Conservation (phyloP, 2,329 filamentous ascomycete species). For the Cryphonectria naterciae region DNA sequence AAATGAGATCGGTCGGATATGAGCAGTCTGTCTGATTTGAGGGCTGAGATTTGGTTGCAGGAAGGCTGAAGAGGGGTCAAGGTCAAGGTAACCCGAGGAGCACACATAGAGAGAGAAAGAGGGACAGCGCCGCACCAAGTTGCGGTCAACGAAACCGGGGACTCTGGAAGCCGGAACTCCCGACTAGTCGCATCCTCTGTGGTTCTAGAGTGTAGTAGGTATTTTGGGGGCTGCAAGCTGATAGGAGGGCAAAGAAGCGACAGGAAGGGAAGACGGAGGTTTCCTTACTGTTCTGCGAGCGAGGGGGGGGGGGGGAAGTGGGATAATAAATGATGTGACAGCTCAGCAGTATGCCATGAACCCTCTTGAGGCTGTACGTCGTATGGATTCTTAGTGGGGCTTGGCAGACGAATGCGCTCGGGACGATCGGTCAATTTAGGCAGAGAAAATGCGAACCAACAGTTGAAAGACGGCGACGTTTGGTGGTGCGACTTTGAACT, state of each 20-base stretch:
- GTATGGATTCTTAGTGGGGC: conserved; percentile 21
- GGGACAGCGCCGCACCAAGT: conserved; percentile 21
- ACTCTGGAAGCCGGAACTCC: conserved; percentile 7
- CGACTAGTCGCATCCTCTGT: not conserved
- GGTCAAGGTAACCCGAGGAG: conserved; percentile 3
- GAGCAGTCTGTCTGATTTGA: not conserved
- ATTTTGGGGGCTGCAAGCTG: not conserved
- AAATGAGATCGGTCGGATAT: not conserved
- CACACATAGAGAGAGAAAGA: not conserved
- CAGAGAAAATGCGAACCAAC: conserved; percentile 14
- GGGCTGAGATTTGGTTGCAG: not conserved
- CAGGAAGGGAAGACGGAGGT: not conserved
- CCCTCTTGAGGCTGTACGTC: conserved; percentile 21
- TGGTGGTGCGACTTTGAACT: conserved; percentile 22
- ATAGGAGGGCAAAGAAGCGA: not conserved
- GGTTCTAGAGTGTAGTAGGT: conserved; percentile 1
- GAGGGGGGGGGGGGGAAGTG: not conserved
- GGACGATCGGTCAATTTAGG: conserved; percentile 22
- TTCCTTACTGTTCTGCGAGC: not conserved
- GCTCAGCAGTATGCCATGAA: conserved; percentile 18
- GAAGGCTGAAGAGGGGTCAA: conserved; percentile 9
- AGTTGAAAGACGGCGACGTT: not conserved
- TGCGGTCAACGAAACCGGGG: conserved; percentile 27
- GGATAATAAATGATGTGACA: conserved; percentile 3
- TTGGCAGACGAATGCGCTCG: conserved; percentile 18